These are phyloP conservation scores for Purpureocillium lavendulum DNA, from an alignment of 2,329 filamentous ascomycete species.

Conservation along the genomic window DNA sequence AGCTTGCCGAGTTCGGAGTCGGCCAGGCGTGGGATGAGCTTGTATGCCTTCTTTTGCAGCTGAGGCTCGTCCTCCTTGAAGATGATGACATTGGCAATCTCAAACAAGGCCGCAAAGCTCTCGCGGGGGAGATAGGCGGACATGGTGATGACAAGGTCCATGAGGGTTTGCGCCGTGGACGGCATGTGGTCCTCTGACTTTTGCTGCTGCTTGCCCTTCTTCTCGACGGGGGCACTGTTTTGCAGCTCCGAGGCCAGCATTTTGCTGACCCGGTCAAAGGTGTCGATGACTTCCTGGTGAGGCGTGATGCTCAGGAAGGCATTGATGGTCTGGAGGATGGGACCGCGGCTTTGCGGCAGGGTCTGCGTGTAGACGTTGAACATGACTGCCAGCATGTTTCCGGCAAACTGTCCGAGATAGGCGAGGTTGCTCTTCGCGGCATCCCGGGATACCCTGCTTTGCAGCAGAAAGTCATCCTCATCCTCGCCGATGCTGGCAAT, in stretches of 20 bases:
- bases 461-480: constrained; percentile 66
- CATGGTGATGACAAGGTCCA: constrained; percentile 95
- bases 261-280: constrained; percentile 76
- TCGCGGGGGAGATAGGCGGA: constrained; percentile 84
- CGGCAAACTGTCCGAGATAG: constrained; percentile 71
- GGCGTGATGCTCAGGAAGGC: constrained; percentile 86
- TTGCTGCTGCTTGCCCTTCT: constrained; percentile 55
- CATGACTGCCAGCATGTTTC: constrained; percentile 89
- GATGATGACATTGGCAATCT: constrained; percentile 76
- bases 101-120: constrained; percentile 78
- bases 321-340: constrained; percentile 91
- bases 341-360: constrained; percentile 81
- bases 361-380: constrained; percentile 99
- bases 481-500: constrained; percentile 60
- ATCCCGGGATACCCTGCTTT: constrained; percentile 68
- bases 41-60: constrained; percentile 98
- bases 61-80: constrained; percentile 78
- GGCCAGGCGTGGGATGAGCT: constrained; percentile 84
- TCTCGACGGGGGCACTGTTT: constrained; percentile 38
- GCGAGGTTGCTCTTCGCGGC: constrained; percentile 71
- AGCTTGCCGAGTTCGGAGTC: constrained; percentile 68
- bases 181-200: constrained; percentile 68
- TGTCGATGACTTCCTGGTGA: constrained; percentile 69
- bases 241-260: constrained; percentile 70
- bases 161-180: constrained; percentile 86